Conservation (phyloP, 208 protist species). For the Trypanosoma grayi region DNA sequence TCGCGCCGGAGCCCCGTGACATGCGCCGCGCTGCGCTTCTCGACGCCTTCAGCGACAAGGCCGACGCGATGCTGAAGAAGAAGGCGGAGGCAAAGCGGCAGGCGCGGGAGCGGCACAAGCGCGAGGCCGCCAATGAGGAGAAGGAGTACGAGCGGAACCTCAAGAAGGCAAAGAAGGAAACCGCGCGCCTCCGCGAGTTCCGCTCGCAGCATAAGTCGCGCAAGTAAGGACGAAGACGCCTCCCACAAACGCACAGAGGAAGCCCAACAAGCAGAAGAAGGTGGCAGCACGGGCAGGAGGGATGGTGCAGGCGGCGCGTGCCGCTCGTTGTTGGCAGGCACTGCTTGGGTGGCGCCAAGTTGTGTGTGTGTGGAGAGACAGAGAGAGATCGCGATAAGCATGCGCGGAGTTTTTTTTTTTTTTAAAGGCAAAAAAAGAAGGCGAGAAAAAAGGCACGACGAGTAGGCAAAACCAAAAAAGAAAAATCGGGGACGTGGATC, state of each 20-base stretch:
- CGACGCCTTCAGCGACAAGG: constrained; percentile 64
- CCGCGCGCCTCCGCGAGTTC: constrained; percentile 83
- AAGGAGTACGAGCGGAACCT: constrained; percentile 74
- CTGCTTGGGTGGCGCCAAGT: too few relatives aligned
- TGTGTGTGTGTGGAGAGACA: neutral
- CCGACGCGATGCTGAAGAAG: constrained; percentile 73
- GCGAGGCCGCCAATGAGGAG: constrained; percentile 60
- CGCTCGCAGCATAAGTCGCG: constrained; percentile 85
- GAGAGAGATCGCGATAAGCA: constrained; percentile 21
- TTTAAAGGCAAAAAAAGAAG: too few relatives aligned
- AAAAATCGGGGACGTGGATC: too few relatives aligned
- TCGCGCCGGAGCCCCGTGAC: constrained; percentile 77
- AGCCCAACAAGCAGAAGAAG: constrained; percentile 18
- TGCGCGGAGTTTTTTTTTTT: constrained; percentile 19
- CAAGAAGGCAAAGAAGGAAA: constrained; percentile 93
- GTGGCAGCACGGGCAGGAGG: neutral
- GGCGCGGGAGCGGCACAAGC: constrained; percentile 46
- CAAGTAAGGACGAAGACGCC: constrained; percentile 27
- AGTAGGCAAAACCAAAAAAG: too few relatives aligned
- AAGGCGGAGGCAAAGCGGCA: constrained; percentile 78
- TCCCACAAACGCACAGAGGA: too few relatives aligned
- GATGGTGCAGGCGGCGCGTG: too few relatives aligned
- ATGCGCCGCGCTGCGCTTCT: constrained; percentile 79
- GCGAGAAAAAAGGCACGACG: too few relatives aligned
- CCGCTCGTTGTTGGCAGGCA: too few relatives aligned